Conservation (phyloP, 768 basidiomycete species). For the Aureoboletus auriporus region DNA sequence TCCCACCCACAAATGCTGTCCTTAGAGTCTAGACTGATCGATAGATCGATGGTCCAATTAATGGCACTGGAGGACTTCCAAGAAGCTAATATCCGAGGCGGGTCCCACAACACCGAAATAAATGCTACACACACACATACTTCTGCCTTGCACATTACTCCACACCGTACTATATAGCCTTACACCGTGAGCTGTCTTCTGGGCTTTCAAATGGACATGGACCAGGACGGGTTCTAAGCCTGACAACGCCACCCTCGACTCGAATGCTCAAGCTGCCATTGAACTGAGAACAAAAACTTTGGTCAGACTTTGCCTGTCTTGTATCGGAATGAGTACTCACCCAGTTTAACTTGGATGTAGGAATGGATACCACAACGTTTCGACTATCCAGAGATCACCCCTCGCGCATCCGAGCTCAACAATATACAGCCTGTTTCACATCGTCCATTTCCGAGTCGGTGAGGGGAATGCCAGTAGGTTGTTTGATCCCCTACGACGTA, state of each 20-base stretch:
- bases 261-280: constrained; percentile 1
- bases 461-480: constrained; percentile 60
- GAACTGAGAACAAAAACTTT: constrained; percentile 20
- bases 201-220: constrained; percentile 14
- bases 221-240: not conserved
- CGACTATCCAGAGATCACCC: constrained; percentile 46
- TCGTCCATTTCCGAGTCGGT: constrained; percentile 48
- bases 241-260: not conserved
- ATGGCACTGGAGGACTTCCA: no score
- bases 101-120: not conserved
- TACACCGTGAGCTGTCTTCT: constrained; percentile 4
- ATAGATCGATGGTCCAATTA: no score
- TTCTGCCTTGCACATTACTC: constrained; percentile 11
- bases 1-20: no score
- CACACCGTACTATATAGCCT: constrained; percentile 14
- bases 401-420: constrained; percentile 35
- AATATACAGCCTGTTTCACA: constrained; percentile 57
- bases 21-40: no score
- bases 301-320: constrained; percentile 10
- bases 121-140: constrained; percentile 17
- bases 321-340: not conserved
- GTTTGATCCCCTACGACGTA: not conserved
- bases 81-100: constrained; percentile 7
- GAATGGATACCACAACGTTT: constrained; percentile 54
- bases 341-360: constrained; percentile 14